Base-by-base conservation (phyloP, 495 filamentous ascomycete species). In the Hypomontagnella submonticulosa region DNA sequence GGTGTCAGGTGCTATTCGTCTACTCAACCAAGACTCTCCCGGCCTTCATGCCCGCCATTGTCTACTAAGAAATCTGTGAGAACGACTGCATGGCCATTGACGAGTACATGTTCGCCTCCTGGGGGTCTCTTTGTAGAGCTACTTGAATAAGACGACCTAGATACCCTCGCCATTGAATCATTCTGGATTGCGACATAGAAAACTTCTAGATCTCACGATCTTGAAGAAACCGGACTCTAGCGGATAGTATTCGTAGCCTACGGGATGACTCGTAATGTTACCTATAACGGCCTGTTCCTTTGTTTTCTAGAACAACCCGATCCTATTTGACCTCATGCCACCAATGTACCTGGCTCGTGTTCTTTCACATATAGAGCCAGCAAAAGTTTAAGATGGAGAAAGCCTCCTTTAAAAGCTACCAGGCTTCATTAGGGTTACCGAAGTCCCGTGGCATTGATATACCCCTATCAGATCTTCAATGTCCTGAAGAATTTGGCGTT, bases 351-450 rank as follows among this genome's bases (percentile, higher is more conserved):
- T 47, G 41, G 20, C 12, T 23, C 32, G 41, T 8, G 23, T 30
- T 44, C 60, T 69, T 69, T 69, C 50, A 69, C 19, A 37, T 48
- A 13, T 19, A 40, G 37, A n/a, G 32, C 20, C 18, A 9, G 44
- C 18, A 57, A 61, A 65, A n/a, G 34, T 71, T 57, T 53, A 68
- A 66, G 57, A 73, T 66, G 64, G 23, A 66, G 61, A 61, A 60
- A 61, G 67, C 48, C 10, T 20, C 32, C 51, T 61, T 66, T 53
- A 71, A 52, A 20, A 57, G 13, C 10, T 50, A 8, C 52, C 23
- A 52, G 51, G 61, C 19, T 23, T 19, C 40, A 15, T 57, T 47
- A 8, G 13, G 54, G 13, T 30, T 32, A 27, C 61, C 53, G 48
- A 37, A 52, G 16, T 13, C 13, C 20, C 41, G 13, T 10, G 15